Evolutionary conservation across 2,329 filamentous ascomycete genomes (phyloP), one percentile per base, ranked within the genome.

Genomic region (Pyrenochaeta sp.): DNA sequence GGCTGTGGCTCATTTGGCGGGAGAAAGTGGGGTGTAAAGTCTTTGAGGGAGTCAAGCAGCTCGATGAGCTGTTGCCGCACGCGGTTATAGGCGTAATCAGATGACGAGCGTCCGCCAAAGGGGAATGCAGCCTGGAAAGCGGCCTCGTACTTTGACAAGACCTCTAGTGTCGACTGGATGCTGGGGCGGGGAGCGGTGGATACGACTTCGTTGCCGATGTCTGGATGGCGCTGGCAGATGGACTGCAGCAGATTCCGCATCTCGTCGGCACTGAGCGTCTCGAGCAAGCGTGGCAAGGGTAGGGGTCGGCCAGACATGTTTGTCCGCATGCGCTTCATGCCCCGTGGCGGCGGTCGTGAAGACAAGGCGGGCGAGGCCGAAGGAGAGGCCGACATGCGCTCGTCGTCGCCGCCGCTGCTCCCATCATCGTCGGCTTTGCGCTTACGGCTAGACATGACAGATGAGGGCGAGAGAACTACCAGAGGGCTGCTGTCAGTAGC

Each of bases 1-100:
- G 90, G 82, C 72, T 97, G 93, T 2, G 85, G 82, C 78, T 99
- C 95, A 69, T 90, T 90, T 0, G 95, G 95, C 11, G 95, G 95
- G 2, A 99, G 86, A 69, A 96, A 99, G 75, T 98, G 92, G 3
- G 92, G 92, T 0, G 93, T 98, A 73, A 96, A 99, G 72, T 99
- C 95, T 73, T 90, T 89, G 39, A 99, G 83, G 37, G 95, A 92
- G 54, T 97, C 92, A 54, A 97, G 86, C 20, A 99, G 84, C 52
- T 91, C 88, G 21, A 87, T 80, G 15, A 98, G 83, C 32, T 90
- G 86, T 61, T 93, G 90, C 65, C 90, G 91, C 49, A 98, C 91
- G 66, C 95, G 87, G 73, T 97, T 96, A 75, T 97, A 99, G 45
- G 92, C 89, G 78, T 98, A 98, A 75, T 98, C 94, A 36, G 92